Evolutionary conservation across 169 alveolate genomes (phyloP).

Genomic region (Babesia ovis): DNA sequence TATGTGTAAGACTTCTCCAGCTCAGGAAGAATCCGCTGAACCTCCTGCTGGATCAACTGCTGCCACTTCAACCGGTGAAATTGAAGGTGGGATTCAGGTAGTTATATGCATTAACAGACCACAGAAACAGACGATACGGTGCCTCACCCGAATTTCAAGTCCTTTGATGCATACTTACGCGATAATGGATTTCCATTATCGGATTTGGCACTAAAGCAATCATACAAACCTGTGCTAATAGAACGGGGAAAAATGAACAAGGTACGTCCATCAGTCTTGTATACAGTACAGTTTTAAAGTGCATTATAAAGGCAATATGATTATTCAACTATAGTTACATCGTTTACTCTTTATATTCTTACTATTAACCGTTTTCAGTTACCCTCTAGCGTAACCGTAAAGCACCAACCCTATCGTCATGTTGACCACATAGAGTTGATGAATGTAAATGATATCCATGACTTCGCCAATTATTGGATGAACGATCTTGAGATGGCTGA

Average conservation of each 20-base stretch:
- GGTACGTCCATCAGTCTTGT: slow-evolving; percentile 10
- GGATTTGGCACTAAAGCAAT: slow-evolving; percentile 77
- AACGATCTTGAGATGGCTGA: slow-evolving; percentile 81
- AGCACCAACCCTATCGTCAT: slow-evolving; percentile 94
- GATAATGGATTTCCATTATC: slow-evolving; percentile 74
- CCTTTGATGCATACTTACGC: slow-evolving; percentile 81
- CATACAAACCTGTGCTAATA: slow-evolving; percentile 67
- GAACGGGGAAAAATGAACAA: slow-evolving; percentile 75
- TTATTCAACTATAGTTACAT: background rate
- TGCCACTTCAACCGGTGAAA: background rate
- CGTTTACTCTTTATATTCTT: background rate
- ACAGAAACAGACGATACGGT: background rate
- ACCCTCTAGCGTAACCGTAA: slow-evolving; percentile 94
- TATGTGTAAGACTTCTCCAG: background rate
- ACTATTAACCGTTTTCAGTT: slow-evolving; percentile 54
- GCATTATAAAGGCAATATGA: background rate
- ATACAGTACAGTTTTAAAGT: background rate
- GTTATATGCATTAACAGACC: background rate
- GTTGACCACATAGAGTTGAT: slow-evolving; percentile 95
- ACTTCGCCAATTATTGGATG: slow-evolving; percentile 92
- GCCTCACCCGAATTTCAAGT: slow-evolving; percentile 72
- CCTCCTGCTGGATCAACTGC: background rate
- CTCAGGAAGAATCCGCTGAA: background rate
- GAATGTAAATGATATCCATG: slow-evolving; percentile 92
- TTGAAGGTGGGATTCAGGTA: background rate